Percentiles rank a stretch among this genome's conserved stretches.
Conservation (phyloP, 305 asterid species). For the Ajuga reptans region DNA sequence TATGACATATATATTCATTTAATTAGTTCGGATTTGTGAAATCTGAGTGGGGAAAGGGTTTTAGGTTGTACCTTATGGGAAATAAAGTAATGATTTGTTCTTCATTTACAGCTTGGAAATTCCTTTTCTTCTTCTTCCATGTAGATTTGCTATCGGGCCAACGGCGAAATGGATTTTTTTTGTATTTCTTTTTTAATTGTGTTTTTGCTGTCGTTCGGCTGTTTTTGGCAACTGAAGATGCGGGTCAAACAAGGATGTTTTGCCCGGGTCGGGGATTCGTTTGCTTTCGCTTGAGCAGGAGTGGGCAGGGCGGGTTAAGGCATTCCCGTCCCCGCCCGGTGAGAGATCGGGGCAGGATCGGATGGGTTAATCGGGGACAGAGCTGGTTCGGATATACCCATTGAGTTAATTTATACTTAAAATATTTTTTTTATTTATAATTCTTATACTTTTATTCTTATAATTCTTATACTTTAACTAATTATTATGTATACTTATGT, state of each 20-base stretch:
- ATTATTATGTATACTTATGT: too few relatives aligned
- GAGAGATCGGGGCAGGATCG: too few relatives aligned
- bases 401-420: too few relatives aligned
- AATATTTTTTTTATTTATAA: too few relatives aligned
- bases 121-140: slow-evolving; percentile 31
- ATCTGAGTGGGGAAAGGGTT: slow-evolving; percentile 6
- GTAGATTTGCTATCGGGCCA: slow-evolving; percentile 24
- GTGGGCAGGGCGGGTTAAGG: too few relatives aligned
- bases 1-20: background rate
- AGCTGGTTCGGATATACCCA: too few relatives aligned
- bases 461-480: too few relatives aligned
- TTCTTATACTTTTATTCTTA: too few relatives aligned
- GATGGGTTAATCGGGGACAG: too few relatives aligned
- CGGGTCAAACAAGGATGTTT: slow-evolving; percentile 24
- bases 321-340: too few relatives aligned
- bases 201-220: slow-evolving; percentile 27
- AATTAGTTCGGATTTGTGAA: slow-evolving; percentile 1
- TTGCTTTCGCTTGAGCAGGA: too few relatives aligned
- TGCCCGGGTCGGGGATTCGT: slow-evolving; percentile 23
- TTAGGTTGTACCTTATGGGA: slow-evolving; percentile 29
- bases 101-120: slow-evolving; percentile 27
- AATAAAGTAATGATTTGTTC: slow-evolving; percentile 12
- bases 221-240: slow-evolving; percentile 27
- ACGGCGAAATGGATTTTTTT: slow-evolving; percentile 27
- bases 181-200: slow-evolving; percentile 19